Percentiles rank a stretch among this genome's conserved stretches.
phyloP scores from a whole-genome alignment of 768 basidiomycete species.

The Hemileccinum rubropunctum region DNA sequence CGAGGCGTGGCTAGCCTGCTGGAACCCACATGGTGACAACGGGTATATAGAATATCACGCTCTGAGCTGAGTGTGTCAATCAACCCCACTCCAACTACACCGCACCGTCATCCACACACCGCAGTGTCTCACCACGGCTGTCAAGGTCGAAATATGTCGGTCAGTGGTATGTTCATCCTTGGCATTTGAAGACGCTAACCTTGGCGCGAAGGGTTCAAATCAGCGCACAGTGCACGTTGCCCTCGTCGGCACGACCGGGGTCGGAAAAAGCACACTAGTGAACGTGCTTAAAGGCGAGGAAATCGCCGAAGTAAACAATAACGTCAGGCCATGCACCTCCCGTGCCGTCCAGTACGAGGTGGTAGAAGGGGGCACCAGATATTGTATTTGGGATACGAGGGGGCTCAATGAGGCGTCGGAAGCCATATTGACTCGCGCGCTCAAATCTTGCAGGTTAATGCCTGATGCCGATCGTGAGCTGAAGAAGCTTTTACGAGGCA shows the following conservation, averaged over 20 bases:
- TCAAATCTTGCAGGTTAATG: neutral
- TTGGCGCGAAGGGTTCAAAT: neutral
- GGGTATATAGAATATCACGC: neutral
- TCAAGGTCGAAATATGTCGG: conserved; percentile 13
- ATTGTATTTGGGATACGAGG: conserved; percentile 25
- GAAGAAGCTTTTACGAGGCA: conserved; percentile 13
- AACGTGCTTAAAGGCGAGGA: conserved; percentile 20
- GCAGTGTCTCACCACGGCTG: neutral
- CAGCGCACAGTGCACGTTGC: conserved; percentile 14
- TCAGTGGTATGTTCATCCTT: conserved; percentile 4
- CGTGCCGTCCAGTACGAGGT: conserved; percentile 6
- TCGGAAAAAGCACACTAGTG: conserved; percentile 28
- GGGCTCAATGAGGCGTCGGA: conserved; percentile 22
- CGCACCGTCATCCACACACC: neutral
- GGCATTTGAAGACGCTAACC: neutral
- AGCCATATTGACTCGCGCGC: neutral
- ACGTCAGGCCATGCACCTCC: conserved; percentile 22
- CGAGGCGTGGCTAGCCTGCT: conserved; percentile 12
- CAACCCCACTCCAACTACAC: neutral
- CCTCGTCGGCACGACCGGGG: conserved; percentile 22
- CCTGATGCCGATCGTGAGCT: conserved; percentile 18
- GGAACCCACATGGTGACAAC: conserved; percentile 13
- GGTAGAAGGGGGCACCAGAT: conserved; percentile 2
- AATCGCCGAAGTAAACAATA: conserved; percentile 13
- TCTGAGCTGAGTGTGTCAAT: neutral